Evolutionary conservation across 2,329 filamentous ascomycete genomes (phyloP), one percentile per base, ranked within the genome.

Genomic region (Sporothrix luriei): DNA sequence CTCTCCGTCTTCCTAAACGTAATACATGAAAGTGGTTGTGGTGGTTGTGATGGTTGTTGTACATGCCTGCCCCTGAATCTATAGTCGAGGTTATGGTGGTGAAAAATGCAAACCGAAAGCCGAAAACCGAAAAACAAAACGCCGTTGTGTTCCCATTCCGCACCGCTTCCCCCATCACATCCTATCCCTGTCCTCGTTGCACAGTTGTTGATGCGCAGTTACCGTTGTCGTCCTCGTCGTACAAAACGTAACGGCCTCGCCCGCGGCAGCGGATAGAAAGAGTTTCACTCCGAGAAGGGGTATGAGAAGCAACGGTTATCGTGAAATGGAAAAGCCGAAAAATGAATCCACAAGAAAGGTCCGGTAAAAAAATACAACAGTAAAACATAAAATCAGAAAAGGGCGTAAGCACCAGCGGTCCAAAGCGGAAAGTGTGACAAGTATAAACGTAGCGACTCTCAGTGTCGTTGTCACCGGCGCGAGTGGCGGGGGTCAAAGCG

Each of bases 151-250:
- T 29, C 33, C 48, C 43, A 3, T 19, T 24, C 40, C 14, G 11
- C 40, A 16, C 26, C 9, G 11, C 26, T 51, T 5, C n/a, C 16
- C 19, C 19, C 24, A 4, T n/a, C 59, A 26, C 16, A 48, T 48
- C 48, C 29, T 21, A 21, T 14, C 29, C 29, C 13, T 43, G 48
- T 43, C 24, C 2, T 43, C 21, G 64, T 66, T 10, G n/a, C n/a
- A 46, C 57, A 46, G 24, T 54, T 21, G 24, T 43, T 24, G 64
- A 54, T 16, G 38, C 13, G 26, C 57, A 48, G 26, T 9, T 10
- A 3, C 57, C 21, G 51, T 67, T n/a, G 13, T n/a, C 64, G 33
- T 29, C 21, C 33, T 33, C 38, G 66, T 68, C 43, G 66, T 68
- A 68, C 66, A 61, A 46, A 43, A 9, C 5, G 38, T 14, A 61